phyloP scores from a whole-genome alignment of 1,284 basidiomycete genomes.

The Rhodotorula sp. region DNA sequence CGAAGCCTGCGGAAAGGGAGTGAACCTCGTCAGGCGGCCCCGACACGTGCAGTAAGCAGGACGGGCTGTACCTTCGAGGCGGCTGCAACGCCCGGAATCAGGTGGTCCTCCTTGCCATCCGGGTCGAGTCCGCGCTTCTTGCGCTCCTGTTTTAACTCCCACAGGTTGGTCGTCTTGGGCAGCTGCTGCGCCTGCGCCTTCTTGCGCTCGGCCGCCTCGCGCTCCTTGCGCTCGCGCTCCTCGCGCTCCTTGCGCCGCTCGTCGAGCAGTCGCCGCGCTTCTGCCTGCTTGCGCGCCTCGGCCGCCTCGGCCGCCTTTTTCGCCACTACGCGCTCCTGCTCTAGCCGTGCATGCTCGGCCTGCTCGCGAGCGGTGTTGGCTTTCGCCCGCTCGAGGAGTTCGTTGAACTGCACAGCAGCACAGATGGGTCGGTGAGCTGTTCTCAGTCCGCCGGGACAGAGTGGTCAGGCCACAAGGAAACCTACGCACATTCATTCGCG shows the following conservation, averaged over 20 bases:
- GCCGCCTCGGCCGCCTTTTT: slow-evolving; percentile 24
- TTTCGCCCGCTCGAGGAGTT: slow-evolving; percentile 30
- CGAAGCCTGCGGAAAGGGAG: background rate
- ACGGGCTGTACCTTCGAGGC: background rate
- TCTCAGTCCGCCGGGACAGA: background rate
- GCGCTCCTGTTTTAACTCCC: slow-evolving; percentile 35
- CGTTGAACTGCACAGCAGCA: slow-evolving; percentile 11
- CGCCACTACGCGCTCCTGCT: slow-evolving; percentile 15
- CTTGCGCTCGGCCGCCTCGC: slow-evolving; percentile 9
- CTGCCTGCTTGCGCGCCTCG: slow-evolving; percentile 25
- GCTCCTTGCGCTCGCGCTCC: slow-evolving; percentile 17
- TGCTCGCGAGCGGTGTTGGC: slow-evolving; percentile 26
- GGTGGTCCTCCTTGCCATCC: slow-evolving; percentile 38
- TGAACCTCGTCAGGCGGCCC: background rate
- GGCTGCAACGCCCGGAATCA: background rate
- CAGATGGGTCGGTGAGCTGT: background rate
- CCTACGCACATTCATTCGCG: background rate
- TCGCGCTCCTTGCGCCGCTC: slow-evolving; percentile 31
- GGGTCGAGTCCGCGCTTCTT: slow-evolving; percentile 37
- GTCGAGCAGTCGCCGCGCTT: slow-evolving; percentile 23
- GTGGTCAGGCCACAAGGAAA: background rate
- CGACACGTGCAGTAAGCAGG: background rate
- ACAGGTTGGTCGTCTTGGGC: slow-evolving; percentile 40
- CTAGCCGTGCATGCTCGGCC: slow-evolving; percentile 30
- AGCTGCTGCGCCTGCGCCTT: slow-evolving; percentile 8